Evolutionary conservation across 1,284 basidiomycete species (phyloP).

Genomic region (Malassezia japonica): DNA sequence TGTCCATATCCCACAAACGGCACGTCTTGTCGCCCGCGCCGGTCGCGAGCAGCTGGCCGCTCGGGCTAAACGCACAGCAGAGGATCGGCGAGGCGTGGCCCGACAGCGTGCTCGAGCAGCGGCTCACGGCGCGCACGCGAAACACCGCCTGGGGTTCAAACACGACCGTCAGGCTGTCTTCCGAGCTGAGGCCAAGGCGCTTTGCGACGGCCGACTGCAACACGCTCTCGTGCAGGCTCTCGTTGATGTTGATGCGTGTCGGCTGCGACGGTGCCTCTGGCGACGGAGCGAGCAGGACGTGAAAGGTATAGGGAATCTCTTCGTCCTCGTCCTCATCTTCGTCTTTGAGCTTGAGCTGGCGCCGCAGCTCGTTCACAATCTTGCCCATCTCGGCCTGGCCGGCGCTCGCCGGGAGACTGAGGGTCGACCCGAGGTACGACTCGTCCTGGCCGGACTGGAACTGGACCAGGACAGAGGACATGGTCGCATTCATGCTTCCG

Average conservation of each 20-base stretch:
- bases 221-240: constrained; percentile 34
- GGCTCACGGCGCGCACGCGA: constrained; percentile 78
- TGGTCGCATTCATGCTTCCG: constrained; percentile 33
- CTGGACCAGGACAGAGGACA: constrained; percentile 40
- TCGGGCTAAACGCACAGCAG: constrained; percentile 89
- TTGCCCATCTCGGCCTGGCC: constrained; percentile 38
- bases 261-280: constrained; percentile 15
- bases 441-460: constrained; percentile 40
- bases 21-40: constrained; percentile 90
- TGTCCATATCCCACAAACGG: constrained; percentile 85
- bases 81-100: constrained; percentile 79
- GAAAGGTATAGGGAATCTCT: constrained; percentile 44
- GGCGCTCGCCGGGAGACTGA: constrained; percentile 36
- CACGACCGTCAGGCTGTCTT: constrained; percentile 42
- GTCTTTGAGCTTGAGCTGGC: constrained; percentile 21
- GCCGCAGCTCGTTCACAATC: constrained; percentile 39
- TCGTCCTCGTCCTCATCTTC: constrained; percentile 32
- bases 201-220: constrained; percentile 28
- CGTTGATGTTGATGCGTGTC: constrained; percentile 32
- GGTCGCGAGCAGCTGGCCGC: constrained; percentile 78
- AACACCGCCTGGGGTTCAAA: constrained; percentile 80
- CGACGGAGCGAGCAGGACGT: constrained; percentile 30
- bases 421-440: constrained; percentile 32
- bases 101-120: constrained; percentile 82
- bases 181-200: constrained; percentile 38